phyloP scores from a whole-genome alignment of 768 basidiomycete species.

The Albatrellus ellisii region DNA sequence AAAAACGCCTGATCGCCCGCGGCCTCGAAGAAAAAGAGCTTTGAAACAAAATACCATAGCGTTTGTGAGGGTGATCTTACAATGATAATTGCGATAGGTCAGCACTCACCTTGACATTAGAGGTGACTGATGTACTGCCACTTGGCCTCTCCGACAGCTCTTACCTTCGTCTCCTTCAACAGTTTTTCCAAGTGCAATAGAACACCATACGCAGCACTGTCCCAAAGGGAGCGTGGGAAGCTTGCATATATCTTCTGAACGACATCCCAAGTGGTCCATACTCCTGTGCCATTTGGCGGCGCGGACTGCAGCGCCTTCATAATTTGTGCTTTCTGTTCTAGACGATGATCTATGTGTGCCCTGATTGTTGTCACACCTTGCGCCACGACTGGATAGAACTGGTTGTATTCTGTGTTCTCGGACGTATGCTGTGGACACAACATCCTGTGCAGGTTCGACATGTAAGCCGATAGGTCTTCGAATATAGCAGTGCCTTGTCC shows the following conservation, averaged over 20 bases:
- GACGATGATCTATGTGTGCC: constrained; percentile 69
- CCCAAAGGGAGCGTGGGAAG: constrained; percentile 61
- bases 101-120: no score
- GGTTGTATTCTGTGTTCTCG: constrained; percentile 20
- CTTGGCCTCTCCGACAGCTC: constrained; percentile 14
- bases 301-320: constrained; percentile 31
- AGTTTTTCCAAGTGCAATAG: constrained; percentile 66
- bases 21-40: background rate
- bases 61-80: no score
- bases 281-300: constrained; percentile 17
- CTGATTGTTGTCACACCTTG: constrained; percentile 49
- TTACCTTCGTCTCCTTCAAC: constrained; percentile 46
- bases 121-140: no score
- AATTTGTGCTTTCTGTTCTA: constrained; percentile 73
- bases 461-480: constrained; percentile 64
- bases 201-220: constrained; percentile 57
- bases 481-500: constrained; percentile 88
- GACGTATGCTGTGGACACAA: constrained; percentile 22
- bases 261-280: constrained; percentile 54
- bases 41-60: background rate
- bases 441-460: constrained; percentile 49
- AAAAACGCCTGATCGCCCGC: background rate
- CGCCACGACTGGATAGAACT: constrained; percentile 67
- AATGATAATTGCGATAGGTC: no score
- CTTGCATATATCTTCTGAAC: constrained; percentile 54